Percentiles rank a stretch among this genome's conserved stretches.
These are phyloP conservation scores for Ustulina deusta DNA, from an alignment of 2,329 filamentous ascomycete genomes.

Conservation along the genomic window DNA sequence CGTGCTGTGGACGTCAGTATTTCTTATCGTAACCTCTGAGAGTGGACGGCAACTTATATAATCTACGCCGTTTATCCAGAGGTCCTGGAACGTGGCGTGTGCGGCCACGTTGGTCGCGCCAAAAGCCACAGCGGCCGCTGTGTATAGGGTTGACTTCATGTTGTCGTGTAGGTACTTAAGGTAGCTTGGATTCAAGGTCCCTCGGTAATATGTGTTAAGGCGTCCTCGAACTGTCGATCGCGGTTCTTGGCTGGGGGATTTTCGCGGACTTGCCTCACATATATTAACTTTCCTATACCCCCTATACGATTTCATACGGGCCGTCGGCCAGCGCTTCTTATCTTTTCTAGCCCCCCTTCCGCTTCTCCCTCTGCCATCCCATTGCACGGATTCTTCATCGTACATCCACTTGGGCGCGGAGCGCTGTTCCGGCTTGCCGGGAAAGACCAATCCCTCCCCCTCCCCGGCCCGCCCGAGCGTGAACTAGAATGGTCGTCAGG, in stretches of 20 bases:
- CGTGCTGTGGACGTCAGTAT: conserved; percentile 50
- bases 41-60: conserved; percentile 42
- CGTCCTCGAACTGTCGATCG: conserved; percentile 1
- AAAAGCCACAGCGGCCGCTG: conserved; percentile 49
- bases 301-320: not conserved
- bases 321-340: conserved; percentile 11
- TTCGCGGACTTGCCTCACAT: conserved; percentile 7
- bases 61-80: conserved; percentile 62
- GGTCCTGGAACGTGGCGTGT: conserved; percentile 65
- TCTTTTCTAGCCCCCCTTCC: not conserved
- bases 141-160: conserved; percentile 54
- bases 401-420: conserved; percentile 21
- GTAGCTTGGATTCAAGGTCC: not conserved
- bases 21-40: not conserved
- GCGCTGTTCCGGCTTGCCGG: conserved; percentile 32
- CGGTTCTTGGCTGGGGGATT: not conserved
- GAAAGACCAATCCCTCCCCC: not conserved
- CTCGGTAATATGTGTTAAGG: conserved; percentile 1
- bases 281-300: not conserved
- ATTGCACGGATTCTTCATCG: conserved; percentile 1
- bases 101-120: conserved; percentile 54
- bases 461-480: not conserved
- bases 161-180: too few relatives aligned
- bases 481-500: conserved; percentile 2
- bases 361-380: not conserved